A percentile compares a stretch with the other conserved stretches of the same genome.
These are phyloP conservation scores for Cercophora scortea DNA, from an alignment of 495 filamentous ascomycete genomes.

Conservation along the genomic window DNA sequence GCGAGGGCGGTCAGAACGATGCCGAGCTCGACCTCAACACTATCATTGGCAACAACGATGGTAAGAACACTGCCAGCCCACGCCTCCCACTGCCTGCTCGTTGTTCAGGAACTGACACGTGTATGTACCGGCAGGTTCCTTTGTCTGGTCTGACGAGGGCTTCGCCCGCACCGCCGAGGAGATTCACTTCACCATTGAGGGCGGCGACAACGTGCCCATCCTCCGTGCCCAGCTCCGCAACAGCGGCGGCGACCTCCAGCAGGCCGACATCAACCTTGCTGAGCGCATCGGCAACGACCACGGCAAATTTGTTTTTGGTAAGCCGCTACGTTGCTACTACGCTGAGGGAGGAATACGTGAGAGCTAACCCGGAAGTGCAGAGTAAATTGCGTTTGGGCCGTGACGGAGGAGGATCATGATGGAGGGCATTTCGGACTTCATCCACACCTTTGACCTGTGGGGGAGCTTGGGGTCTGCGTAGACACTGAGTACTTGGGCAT, in stretches of 20 bases:
- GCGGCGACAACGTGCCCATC: conserved; percentile 22
- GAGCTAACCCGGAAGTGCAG: no score
- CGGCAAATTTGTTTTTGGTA: conserved; percentile 16
- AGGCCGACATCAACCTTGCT: conserved; percentile 19
- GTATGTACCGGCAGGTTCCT: conserved; percentile 22
- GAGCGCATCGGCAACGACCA: conserved; percentile 22
- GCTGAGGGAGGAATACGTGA: no score
- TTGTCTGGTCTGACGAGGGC: conserved; percentile 36
- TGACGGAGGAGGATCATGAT: no score
- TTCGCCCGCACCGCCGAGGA: conserved; percentile 33
- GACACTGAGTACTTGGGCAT: no score
- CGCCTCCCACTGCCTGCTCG: background rate
- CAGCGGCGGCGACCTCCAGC: conserved; percentile 1
- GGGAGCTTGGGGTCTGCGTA: no score
- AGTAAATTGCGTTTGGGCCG: no score
- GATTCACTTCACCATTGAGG: conserved; percentile 33
- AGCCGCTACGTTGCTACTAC: background rate
- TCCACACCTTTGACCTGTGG: no score
- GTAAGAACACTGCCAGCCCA: conserved; percentile 13
- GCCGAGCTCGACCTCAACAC: conserved; percentile 34
- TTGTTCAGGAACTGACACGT: background rate
- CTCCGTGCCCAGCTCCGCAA: conserved; percentile 18
- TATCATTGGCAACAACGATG: conserved; percentile 37
- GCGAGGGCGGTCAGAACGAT: conserved; percentile 22
- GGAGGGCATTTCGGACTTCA: no score